Base-by-base conservation (phyloP, 352 stramenopile genomes). In the Plasmopara muralis region DNA sequence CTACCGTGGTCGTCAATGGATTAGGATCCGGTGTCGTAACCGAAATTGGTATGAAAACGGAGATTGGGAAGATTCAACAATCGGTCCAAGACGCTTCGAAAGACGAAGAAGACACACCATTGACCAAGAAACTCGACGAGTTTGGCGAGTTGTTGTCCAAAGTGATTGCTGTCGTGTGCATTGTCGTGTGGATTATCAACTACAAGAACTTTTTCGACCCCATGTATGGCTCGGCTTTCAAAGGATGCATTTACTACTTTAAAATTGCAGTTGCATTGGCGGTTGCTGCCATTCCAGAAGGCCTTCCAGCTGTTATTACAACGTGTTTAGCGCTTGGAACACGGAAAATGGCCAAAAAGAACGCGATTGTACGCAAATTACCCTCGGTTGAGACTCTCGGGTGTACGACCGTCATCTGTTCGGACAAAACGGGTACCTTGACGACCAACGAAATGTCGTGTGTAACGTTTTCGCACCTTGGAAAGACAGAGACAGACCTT, bases 381-480 rank as follows among this genome's bases (percentile, higher is more conserved):
- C 92, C 95, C 8, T 97, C 94, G 0, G 95, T 99, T 2, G 97
- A 99, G 81, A 98, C 96, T 18, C 74, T 99, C 9, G 97, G 96
- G 13, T 99, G 93, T 74, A 97, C 90, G 29, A 95, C 83, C 0
- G 87, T 97, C 6, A 97, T 98, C 66, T 97, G 92, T 65, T 97
- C 85, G 43, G 93, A 91, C 68, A 95, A 90, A 74, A 95, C 83
- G 12, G 97, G 97, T 10, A 99, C 96, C 38, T 74, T 99, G 5
- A 99, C 96, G 2, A 98, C 89, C 15, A 99, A 99, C 74, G 86
- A 99, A 74, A 99, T 99, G 97, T 90, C 82, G 20, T 89, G 76
- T 39, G 61, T 90, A 13, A 90, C 74, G 41, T 91, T 95, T 51
- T 78, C 75, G 52, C 78, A 92, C 59, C 50, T 71, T 1, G 80